Base-by-base conservation (phyloP, 768 basidiomycete genomes). In the Lactarius hatsudake region DNA sequence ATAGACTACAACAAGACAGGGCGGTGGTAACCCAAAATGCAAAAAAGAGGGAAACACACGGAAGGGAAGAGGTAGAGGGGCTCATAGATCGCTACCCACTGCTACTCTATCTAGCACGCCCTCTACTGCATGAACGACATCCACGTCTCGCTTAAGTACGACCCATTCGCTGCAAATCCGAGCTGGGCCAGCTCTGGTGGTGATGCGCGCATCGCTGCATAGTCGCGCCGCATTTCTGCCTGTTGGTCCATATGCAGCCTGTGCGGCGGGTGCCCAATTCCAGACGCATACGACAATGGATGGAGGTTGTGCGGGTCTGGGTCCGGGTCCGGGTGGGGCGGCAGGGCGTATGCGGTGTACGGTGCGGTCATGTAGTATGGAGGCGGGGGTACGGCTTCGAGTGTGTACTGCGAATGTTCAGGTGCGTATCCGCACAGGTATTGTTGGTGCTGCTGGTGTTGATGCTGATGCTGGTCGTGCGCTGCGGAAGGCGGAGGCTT, bases 71-170 rank as follows among this genome's bases (percentile, higher is more conserved):
- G 15, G 36, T 36, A 13, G 13, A 36, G 30, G 18, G n/a, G 8
- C 20, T 17, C 26, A 15, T 17, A 32, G 7, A 20, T 26, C 40
- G 61, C 57, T 42, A 55, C 26, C 43, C 34, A 23, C 36, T 36
- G 26, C 45, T 45, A 20, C 28, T 57, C 69, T 71, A 66, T 79
- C 80, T 38, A 82, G 73, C 67, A 80, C 77, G 2, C 85, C 83
- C 9, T 82, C 28, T 86, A 83, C 28, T 83, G 82, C 84, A 87
- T 84, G 71, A 87, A 87, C 32, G 81, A 82, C 63, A 81, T 81
- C 86, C 86, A 87, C 32, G 84, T 77, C 71, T 84, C 83, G 58
- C 85, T 84, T 40, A 87, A 71, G 48, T 83, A 76, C 54, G 84
- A 84, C 10, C 63, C 62, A 66, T 82, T 82, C 28, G 84, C 78